Conservation (phyloP, 2,329 filamentous ascomycete genomes). For the Celoporthe dispersa region DNA sequence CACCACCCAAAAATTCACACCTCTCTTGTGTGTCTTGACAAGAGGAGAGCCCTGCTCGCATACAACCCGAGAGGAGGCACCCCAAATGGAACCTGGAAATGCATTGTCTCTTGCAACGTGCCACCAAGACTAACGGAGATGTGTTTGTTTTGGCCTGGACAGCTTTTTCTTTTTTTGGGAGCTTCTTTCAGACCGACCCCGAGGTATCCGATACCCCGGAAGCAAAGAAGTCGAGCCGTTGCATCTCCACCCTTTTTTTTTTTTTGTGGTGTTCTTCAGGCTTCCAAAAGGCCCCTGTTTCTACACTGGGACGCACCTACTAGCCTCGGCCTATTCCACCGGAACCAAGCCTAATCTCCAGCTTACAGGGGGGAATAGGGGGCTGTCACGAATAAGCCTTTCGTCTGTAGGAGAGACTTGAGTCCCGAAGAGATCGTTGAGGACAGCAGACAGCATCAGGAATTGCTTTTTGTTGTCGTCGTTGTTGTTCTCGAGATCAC, state of each 20-base stretch:
- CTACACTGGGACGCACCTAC: slow-evolving; percentile 12
- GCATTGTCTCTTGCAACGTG: not conserved
- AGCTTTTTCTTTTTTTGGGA: not conserved
- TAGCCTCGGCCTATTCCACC: slow-evolving; percentile 16
- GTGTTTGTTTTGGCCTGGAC: not conserved
- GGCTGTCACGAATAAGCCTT: not conserved
- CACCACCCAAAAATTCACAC: no score
- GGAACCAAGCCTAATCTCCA: slow-evolving; percentile 21
- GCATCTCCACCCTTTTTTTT: slow-evolving; percentile 18
- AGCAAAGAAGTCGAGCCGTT: slow-evolving; percentile 8
- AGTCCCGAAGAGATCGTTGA: not conserved
- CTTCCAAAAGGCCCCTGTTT: slow-evolving; percentile 23
- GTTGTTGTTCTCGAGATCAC: not conserved
- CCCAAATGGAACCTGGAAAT: no score
- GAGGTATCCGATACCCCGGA: slow-evolving; percentile 6
- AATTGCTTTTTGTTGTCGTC: not conserved
- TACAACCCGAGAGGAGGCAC: no score
- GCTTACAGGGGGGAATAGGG: slow-evolving; percentile 16
- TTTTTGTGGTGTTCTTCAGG: no score
- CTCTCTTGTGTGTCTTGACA: no score
- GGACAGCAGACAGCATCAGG: slow-evolving; percentile 4
- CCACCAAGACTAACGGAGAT: no score
- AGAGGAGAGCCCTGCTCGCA: no score
- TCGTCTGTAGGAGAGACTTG: not conserved
- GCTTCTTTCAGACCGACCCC: slow-evolving; percentile 3